Conservation (phyloP, 768 basidiomycete genomes). For the Termitomyces titanicus region DNA sequence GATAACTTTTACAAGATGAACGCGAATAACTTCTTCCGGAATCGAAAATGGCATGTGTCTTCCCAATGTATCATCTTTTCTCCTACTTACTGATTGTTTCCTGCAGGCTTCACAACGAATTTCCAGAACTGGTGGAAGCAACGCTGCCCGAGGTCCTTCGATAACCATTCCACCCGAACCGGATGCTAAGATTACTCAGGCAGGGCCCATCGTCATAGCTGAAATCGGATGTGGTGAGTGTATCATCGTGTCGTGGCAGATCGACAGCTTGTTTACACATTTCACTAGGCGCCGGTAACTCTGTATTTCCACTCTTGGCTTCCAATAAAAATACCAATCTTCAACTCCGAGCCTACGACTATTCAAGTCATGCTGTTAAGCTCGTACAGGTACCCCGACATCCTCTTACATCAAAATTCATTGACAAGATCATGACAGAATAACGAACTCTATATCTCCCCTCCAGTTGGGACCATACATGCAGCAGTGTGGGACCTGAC, state of each 20-base stretch:
- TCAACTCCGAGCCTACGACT: constrained; percentile 81
- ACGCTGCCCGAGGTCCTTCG: constrained; percentile 56
- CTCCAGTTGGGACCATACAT: constrained; percentile 66
- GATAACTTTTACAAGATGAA: constrained; percentile 92
- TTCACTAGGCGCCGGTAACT: constrained; percentile 83
- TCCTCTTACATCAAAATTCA: background rate
- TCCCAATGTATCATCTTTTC: background rate
- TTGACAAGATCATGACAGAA: constrained; percentile 37
- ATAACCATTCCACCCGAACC: background rate
- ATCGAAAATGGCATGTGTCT: constrained; percentile 74
- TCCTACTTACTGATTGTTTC: background rate
- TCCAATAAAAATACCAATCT: constrained; percentile 80
- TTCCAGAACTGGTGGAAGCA: constrained; percentile 78
- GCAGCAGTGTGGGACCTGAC: constrained; percentile 93
- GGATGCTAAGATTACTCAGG: constrained; percentile 39
- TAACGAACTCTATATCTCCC: constrained; percentile 64
- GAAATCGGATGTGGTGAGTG: constrained; percentile 88
- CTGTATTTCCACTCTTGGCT: constrained; percentile 85
- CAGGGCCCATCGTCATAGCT: constrained; percentile 70
- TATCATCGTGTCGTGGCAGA: too few species aligned
- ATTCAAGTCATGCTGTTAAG: constrained; percentile 83
- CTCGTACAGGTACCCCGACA: constrained; percentile 66
- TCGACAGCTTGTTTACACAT: background rate
- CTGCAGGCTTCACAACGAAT: constrained; percentile 85
- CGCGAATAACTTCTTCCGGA: constrained; percentile 86